These are phyloP conservation scores for Magnusiomyces magnusii DNA, from an alignment of 1,139 yeast species.

Conservation along the genomic window DNA sequence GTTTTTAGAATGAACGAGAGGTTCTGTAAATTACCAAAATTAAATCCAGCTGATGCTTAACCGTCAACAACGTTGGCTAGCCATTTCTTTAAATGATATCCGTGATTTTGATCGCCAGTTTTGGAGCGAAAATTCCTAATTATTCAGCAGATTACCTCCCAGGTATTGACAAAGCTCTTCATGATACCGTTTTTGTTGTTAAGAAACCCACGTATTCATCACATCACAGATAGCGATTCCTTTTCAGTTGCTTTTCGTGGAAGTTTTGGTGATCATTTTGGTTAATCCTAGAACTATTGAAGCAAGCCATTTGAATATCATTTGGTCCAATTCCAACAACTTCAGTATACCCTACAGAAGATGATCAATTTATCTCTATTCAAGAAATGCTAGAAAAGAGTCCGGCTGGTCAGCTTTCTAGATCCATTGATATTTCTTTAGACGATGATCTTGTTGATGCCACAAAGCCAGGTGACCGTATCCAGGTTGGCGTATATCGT, in stretches of 20 bases:
- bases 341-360: conserved; percentile 90
- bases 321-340: conserved; percentile 80
- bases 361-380: conserved; percentile 80
- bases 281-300: conserved; percentile 84
- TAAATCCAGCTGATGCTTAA: conserved; percentile 65
- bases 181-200: conserved; percentile 57
- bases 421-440: conserved; percentile 81
- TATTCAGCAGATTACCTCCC: conserved; percentile 83
- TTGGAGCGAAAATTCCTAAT: conserved; percentile 69
- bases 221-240: conserved; percentile 53
- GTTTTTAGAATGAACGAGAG: conserved; percentile 56
- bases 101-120: conserved; percentile 73
- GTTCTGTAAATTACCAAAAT: conserved; percentile 52
- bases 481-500: conserved; percentile 89
- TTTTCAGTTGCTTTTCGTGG: conserved; percentile 83
- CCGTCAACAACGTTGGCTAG: conserved; percentile 57
- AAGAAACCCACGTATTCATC: conserved; percentile 35
- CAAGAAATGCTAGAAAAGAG: conserved; percentile 99
- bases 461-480: conserved; percentile 94
- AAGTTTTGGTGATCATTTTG: conserved; percentile 77
- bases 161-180: conserved; percentile 79
- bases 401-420: conserved; percentile 96
- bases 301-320: conserved; percentile 69
- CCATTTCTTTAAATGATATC: conserved; percentile 76
- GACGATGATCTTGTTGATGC: conserved; percentile 92